Base-by-base conservation (phyloP, 192 early-diverging fungal species). In the Funneliformis mosseae region DNA sequence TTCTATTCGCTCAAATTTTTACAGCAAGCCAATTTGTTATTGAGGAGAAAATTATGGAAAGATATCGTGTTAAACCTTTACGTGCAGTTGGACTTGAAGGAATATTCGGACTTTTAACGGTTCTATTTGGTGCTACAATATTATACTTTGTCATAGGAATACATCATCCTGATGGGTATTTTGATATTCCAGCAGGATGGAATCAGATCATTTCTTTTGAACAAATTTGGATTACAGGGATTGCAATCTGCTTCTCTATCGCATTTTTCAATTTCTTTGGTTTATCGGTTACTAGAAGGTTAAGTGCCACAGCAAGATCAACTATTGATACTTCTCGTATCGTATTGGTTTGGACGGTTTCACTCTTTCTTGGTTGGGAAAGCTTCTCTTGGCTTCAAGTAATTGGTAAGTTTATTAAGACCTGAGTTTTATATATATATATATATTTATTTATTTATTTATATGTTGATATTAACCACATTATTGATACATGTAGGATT, bases 231-330 rank as follows among this genome's bases (percentile, higher is more conserved):
- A 83, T 88, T 62, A 87, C 92, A 18, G 90, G 89, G 42, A 90
- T 98, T 60, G 92, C 92, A 39, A 95, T 96, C 82, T 92, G 93
- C 83, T 91, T 95, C 76, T 95, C 93, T 2, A 98, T 98, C 81
- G 95, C 95, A n/a, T 92, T 94, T 61, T 98, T 97, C 90, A 98
- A 99, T 86, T 97, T 93, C 88, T 97, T 96, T 83, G 97, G 97
- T 8, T 89, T 99, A 28, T 92, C 91, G 4, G 95, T 99, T 33
- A 99, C 97, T 4, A 88, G 90, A 48, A 92, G 87, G 46, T 87
- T 98, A 62, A 93, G 91, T 43, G 97, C 97, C 60, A 99, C 97
- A 4, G 90, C 94, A 23, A 88, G 97, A n/a, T 93, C 91, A 11
- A 99, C 97, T 0, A 98, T 99, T 71, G 97, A 99, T 79, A 96